phyloP scores from a whole-genome alignment of 106 monocot genomes.

The Dioscorea dumetorum region DNA sequence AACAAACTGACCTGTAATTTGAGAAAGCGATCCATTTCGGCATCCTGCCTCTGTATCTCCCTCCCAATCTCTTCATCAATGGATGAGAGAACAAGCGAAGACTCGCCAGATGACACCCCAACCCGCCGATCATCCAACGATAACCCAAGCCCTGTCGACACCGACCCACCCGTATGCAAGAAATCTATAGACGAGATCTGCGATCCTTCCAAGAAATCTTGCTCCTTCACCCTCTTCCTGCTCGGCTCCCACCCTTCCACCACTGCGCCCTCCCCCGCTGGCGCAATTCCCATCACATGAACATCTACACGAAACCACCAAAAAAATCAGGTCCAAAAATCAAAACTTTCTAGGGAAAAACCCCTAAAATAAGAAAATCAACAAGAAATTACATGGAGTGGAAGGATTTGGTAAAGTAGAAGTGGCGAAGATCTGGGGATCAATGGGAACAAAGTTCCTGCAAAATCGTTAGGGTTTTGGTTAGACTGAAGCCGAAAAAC shows the following conservation, averaged over 20 bases:
- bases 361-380: neutral
- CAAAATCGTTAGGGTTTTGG: neutral
- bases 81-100: conserved; percentile 25
- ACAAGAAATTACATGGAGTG: conserved; percentile 36
- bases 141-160: conserved; percentile 56
- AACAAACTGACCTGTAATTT: conserved; percentile 36
- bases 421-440: conserved; percentile 29
- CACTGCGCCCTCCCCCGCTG: neutral
- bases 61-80: conserved; percentile 52
- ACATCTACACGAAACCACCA: neutral
- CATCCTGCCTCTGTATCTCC: conserved; percentile 67
- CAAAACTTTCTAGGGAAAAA: neutral
- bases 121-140: conserved; percentile 46
- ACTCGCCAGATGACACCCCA: conserved; percentile 28
- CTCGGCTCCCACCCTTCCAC: conserved; percentile 26
- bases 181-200: conserved; percentile 68
- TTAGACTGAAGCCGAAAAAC: neutral
- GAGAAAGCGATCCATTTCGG: conserved; percentile 68
- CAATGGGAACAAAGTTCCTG: conserved; percentile 53
- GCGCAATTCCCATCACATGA: neutral
- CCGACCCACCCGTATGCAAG: conserved; percentile 50
- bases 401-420: conserved; percentile 24
- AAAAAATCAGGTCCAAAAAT: neutral
- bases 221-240: conserved; percentile 38
- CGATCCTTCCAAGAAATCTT: conserved; percentile 36